phyloP scores from a whole-genome alignment of 2,329 filamentous ascomycete genomes.

The Coniella vitis region DNA sequence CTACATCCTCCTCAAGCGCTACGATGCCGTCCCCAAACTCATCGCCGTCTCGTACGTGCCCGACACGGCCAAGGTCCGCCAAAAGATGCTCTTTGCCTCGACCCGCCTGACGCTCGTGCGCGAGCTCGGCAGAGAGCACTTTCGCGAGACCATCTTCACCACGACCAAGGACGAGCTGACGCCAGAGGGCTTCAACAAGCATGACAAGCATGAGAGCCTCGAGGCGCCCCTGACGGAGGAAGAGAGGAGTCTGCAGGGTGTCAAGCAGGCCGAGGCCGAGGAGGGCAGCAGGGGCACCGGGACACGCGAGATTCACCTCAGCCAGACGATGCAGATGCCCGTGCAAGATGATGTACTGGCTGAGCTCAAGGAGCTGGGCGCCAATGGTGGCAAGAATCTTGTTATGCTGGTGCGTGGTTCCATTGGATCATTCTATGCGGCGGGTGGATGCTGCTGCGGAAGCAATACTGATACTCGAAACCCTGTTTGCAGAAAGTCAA shows the following conservation, averaged over 20 bases:
- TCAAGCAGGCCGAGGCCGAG: constrained; percentile 92
- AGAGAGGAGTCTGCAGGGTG: constrained; percentile 91
- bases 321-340: constrained; percentile 51
- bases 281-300: constrained; percentile 60
- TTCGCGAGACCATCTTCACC: constrained; percentile 68
- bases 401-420: constrained; percentile 56
- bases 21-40: constrained; percentile 51
- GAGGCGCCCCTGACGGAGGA: constrained; percentile 73
- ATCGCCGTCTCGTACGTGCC: constrained; percentile 73
- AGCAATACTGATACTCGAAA: too few species aligned
- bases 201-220: constrained; percentile 59
- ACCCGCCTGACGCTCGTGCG: constrained; percentile 69
- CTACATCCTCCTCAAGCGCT: constrained; percentile 69
- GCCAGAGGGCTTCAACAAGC: constrained; percentile 61
- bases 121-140: constrained; percentile 72
- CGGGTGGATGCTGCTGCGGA: not conserved
- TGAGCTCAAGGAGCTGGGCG: constrained; percentile 53
- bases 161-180: constrained; percentile 65
- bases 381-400: constrained; percentile 43
- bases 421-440: not conserved
- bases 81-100: constrained; percentile 81
- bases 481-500: constrained; percentile 60
- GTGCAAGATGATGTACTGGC: constrained; percentile 56
- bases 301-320: constrained; percentile 50
- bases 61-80: constrained; percentile 68